Percentiles rank a stretch among this genome's conserved stretches.
Conservation (phyloP, 305 asterid species). For the Andrographis paniculata region DNA sequence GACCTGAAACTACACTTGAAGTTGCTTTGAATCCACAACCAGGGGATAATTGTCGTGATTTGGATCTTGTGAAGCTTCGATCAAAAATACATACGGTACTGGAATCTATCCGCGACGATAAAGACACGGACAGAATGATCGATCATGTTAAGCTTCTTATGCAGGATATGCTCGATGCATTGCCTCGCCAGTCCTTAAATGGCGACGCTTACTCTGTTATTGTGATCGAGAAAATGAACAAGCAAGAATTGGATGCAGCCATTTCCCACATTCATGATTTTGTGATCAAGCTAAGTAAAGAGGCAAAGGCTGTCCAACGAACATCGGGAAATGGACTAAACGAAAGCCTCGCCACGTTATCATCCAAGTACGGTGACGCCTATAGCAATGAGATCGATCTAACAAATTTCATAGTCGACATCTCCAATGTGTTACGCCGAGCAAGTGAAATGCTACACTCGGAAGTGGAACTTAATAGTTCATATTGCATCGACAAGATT, state of each 20-base stretch:
- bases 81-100: conserved; percentile 38
- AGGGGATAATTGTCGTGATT: conserved; percentile 15
- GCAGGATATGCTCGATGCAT: conserved; percentile 30
- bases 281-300: conserved; percentile 45
- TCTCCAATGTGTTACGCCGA: conserved; percentile 45
- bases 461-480: conserved; percentile 43
- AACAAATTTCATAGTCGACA: conserved; percentile 41
- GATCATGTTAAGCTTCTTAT: conserved; percentile 32
- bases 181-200: conserved; percentile 23
- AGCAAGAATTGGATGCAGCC: conserved; percentile 37
- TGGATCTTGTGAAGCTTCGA: conserved; percentile 29
- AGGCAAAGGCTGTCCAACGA: conserved; percentile 43
- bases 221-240: conserved; percentile 15
- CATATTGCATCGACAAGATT: conserved; percentile 86
- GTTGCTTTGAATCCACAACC: conserved; percentile 17
- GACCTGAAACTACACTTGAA: conserved; percentile 19
- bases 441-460: conserved; percentile 52
- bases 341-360: conserved; percentile 35
- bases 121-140: conserved; percentile 30
- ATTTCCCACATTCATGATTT: conserved; percentile 48
- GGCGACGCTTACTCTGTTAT: conserved; percentile 20
- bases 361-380: conserved; percentile 48
- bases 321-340: conserved; percentile 38
- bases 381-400: conserved; percentile 27
- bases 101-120: conserved; percentile 35